phyloP scores from a whole-genome alignment of 768 basidiomycete species.

The Trametes cubensis region DNA sequence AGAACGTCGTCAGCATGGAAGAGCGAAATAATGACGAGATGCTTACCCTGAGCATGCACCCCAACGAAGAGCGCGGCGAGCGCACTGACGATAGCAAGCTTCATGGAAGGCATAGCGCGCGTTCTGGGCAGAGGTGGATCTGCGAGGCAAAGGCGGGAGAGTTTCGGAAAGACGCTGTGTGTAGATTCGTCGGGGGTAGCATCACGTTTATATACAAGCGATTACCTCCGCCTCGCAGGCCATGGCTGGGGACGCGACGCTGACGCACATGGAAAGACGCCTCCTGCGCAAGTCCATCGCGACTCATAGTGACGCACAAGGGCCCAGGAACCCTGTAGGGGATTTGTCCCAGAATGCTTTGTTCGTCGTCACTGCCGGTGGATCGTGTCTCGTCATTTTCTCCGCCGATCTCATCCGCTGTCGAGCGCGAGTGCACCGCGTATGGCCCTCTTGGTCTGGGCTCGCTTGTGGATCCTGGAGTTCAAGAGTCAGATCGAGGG shows the following conservation, averaged over 20 bases:
- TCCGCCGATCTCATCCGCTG: not conserved
- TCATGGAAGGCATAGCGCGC: conserved; percentile 5
- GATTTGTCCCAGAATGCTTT: not conserved
- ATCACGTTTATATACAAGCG: not conserved
- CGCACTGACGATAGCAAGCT: conserved; percentile 7
- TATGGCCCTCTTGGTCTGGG: not conserved
- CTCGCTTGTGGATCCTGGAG: not conserved
- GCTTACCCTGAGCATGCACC: conserved; percentile 3
- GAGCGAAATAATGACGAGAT: not conserved
- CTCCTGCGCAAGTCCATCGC: not conserved
- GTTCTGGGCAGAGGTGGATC: not conserved
- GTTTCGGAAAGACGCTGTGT: not conserved
- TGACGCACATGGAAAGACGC: not conserved
- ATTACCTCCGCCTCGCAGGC: not conserved
- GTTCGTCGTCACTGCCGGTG: not conserved
- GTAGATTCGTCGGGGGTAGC: not conserved
- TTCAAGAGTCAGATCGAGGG: not conserved
- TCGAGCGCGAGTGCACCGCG: not conserved
- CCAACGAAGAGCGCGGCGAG: conserved; percentile 13
- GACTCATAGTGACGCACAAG: not conserved
- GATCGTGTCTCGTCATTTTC: not conserved
- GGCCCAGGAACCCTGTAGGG: too few relatives aligned
- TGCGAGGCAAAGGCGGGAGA: not conserved
- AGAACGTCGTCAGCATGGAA: too few relatives aligned
- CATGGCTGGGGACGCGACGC: not conserved